A percentile compares a stretch with the other conserved stretches of the same genome.
Evolutionary conservation across 1,284 basidiomycete species (phyloP).

Genomic region (Leccinum fuscescens): DNA sequence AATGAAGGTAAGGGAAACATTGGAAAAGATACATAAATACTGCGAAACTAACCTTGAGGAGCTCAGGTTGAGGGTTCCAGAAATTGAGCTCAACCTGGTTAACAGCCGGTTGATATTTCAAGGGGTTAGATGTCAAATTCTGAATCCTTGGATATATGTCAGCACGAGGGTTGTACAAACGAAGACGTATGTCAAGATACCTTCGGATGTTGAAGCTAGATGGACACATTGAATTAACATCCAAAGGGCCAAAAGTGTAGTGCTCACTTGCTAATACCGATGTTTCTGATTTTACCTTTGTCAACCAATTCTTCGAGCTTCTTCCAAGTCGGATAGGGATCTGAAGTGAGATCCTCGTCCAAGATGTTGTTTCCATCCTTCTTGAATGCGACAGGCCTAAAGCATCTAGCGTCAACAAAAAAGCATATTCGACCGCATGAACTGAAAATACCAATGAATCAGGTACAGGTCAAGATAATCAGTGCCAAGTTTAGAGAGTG

Average conservation of each 20-base stretch:
- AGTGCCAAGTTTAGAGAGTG: conserved; percentile 63
- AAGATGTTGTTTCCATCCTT: conserved; percentile 49
- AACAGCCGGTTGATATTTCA: conserved; percentile 75
- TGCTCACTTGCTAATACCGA: conserved; percentile 76
- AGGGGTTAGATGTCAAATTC: conserved; percentile 67
- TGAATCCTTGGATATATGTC: conserved; percentile 39
- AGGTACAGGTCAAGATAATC: conserved; percentile 81
- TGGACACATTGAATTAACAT: conserved; percentile 1
- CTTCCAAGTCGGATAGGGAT: conserved; percentile 82
- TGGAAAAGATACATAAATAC: not conserved
- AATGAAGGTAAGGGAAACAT: not conserved
- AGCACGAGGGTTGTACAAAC: not conserved
- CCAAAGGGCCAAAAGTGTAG: not conserved
- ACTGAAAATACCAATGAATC: conserved; percentile 71
- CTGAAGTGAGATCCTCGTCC: conserved; percentile 63
- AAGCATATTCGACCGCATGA: not conserved
- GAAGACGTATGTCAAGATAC: conserved; percentile 6
- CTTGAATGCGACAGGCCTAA: conserved; percentile 70
- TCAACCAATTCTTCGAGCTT: conserved; percentile 78
- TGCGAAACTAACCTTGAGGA: conserved; percentile 54
- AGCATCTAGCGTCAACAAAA: not conserved
- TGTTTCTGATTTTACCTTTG: conserved; percentile 79
- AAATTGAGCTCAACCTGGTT: conserved; percentile 85
- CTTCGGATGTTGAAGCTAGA: conserved; percentile 29
- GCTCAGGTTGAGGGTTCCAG: conserved; percentile 80